phyloP scores from a whole-genome alignment of 768 basidiomycete genomes.

The Trametes meyenii region DNA sequence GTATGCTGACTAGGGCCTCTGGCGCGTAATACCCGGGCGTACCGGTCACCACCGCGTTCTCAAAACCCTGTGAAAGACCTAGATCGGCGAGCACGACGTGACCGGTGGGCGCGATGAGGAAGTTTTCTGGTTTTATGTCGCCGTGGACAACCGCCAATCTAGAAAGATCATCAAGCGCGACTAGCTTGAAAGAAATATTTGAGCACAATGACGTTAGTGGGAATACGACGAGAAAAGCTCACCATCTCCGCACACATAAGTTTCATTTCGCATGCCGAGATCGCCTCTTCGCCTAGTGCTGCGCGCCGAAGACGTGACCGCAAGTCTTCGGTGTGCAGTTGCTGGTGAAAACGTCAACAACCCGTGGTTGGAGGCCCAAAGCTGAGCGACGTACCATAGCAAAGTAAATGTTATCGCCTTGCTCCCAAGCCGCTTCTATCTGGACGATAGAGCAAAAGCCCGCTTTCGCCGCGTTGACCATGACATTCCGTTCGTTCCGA shows the following conservation, averaged over 20 bases:
- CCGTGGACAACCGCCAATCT: slow-evolving; percentile 15
- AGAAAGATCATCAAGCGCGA: slow-evolving; percentile 7
- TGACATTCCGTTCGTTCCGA: slow-evolving; percentile 21
- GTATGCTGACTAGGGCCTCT: slow-evolving; percentile 41
- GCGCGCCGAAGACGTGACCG: slow-evolving; percentile 4
- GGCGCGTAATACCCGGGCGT: slow-evolving; percentile 49
- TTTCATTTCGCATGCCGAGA: slow-evolving; percentile 3
- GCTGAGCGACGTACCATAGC: slow-evolving; percentile 29
- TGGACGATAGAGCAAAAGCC: slow-evolving; percentile 15
- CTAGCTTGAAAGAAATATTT: not conserved
- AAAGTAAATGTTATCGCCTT: slow-evolving; percentile 30
- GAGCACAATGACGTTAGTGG: not conserved
- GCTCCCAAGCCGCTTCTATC: slow-evolving; percentile 28
- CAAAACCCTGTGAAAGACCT: slow-evolving; percentile 9
- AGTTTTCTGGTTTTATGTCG: slow-evolving; percentile 27
- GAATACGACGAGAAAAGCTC: not conserved
- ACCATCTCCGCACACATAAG: slow-evolving; percentile 27
- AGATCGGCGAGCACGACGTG: slow-evolving; percentile 28
- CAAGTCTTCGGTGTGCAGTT: slow-evolving; percentile 14
- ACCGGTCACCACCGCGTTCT: slow-evolving; percentile 31
- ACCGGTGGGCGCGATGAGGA: slow-evolving; percentile 19
- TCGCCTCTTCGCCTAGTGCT: not conserved
- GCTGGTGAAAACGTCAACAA: slow-evolving; percentile 5
- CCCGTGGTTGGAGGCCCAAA: not conserved
- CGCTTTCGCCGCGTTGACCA: slow-evolving; percentile 15